Evolutionary conservation across 345 rosid genomes (phyloP).

Genomic region (Moricandia moricandioides): DNA sequence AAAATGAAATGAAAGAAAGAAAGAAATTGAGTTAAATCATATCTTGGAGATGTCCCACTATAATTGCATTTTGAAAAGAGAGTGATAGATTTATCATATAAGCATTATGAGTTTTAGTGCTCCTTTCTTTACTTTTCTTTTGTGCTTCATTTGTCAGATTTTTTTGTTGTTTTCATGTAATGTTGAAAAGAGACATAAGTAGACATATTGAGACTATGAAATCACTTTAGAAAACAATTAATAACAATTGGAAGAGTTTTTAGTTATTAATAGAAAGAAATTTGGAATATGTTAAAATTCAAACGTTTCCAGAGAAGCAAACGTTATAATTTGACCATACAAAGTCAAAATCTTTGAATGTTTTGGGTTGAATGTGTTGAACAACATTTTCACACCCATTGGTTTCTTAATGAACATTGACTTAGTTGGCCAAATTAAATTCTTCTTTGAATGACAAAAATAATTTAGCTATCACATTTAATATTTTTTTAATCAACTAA

Average conservation of each 20-base stretch:
- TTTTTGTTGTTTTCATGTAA: background rate
- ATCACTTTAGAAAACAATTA: background rate
- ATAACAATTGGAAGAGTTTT: background rate
- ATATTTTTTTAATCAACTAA: background rate
- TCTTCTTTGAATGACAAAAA: background rate
- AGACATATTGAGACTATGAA: slow-evolving; percentile 17
- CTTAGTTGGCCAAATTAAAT: slow-evolving; percentile 30
- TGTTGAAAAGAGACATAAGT: background rate
- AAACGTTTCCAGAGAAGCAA: slow-evolving; percentile 20
- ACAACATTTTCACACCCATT: slow-evolving; percentile 22
- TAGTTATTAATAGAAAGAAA: background rate
- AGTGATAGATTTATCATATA: slow-evolving; percentile 6
- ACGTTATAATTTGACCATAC: slow-evolving; percentile 26
- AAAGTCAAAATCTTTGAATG: slow-evolving; percentile 32
- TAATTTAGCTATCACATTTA: slow-evolving; percentile 2
- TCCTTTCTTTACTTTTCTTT: background rate
- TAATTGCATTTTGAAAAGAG: slow-evolving; percentile 1
- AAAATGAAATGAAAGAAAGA: background rate
- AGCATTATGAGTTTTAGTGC: slow-evolving; percentile 13
- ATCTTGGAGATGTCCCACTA: background rate
- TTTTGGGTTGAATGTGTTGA: slow-evolving; percentile 36
- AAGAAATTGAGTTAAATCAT: background rate
- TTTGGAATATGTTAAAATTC: background rate
- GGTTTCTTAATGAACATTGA: slow-evolving; percentile 24
- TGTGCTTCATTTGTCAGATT: slow-evolving; percentile 4